Conservation (phyloP, 2,329 filamentous ascomycete genomes). For the Stagonosporopsis cucurbitacearum region DNA sequence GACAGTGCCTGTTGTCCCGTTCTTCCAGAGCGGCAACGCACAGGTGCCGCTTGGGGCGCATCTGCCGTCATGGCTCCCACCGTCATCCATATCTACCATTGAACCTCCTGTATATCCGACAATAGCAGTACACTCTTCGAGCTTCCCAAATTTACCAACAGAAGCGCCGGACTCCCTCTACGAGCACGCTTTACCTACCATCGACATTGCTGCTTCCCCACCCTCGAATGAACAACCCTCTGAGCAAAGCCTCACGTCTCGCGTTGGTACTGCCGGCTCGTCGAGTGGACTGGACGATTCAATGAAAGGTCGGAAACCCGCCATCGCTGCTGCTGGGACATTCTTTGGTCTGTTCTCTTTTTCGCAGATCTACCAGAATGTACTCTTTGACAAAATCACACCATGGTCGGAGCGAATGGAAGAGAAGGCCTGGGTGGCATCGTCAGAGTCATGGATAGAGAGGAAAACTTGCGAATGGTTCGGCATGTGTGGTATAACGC, state of each 20-base stretch:
- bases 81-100: slow-evolving; percentile 31
- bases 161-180: slow-evolving; percentile 39
- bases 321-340: slow-evolving; percentile 43
- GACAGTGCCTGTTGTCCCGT: slow-evolving; percentile 47
- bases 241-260: slow-evolving; percentile 25
- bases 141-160: slow-evolving; percentile 19
- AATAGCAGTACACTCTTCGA: slow-evolving; percentile 27
- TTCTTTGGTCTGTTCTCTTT: slow-evolving; percentile 47
- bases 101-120: slow-evolving; percentile 35
- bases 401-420: slow-evolving; percentile 43
- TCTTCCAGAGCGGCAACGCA: slow-evolving; percentile 43
- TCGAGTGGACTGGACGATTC: slow-evolving; percentile 30
- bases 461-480: slow-evolving; percentile 73
- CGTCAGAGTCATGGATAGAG: slow-evolving; percentile 49
- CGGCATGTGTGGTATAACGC: slow-evolving; percentile 77
- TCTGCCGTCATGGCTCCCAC: slow-evolving; percentile 34
- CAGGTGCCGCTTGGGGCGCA: slow-evolving; percentile 43
- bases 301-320: slow-evolving; percentile 47
- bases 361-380: slow-evolving; percentile 47
- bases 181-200: slow-evolving; percentile 27
- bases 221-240: slow-evolving; percentile 32
- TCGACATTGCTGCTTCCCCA: slow-evolving; percentile 38
- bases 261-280: slow-evolving; percentile 22
- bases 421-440: slow-evolving; percentile 45
- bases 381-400: slow-evolving; percentile 42